A percentile compares a stretch with the other conserved stretches of the same genome.
Conservation (phyloP, 106 monocot genomes). For the Xerophyta viscosa region DNA sequence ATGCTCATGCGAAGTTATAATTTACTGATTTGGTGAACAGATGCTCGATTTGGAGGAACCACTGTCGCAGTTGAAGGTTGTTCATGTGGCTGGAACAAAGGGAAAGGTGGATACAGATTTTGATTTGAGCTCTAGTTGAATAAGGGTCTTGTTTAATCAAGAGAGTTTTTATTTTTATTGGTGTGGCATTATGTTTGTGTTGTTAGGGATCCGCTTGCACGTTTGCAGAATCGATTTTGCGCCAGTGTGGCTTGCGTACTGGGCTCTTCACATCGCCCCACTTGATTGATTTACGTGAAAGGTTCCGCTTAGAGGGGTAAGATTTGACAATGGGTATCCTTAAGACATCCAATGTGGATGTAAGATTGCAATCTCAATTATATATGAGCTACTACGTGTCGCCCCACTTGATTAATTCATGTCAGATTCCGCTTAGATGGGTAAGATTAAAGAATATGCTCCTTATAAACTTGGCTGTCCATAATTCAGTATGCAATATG, state of each 20-base stretch:
- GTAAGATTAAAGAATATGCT: too few species aligned
- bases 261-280: conserved; percentile 95
- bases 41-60: conserved; percentile 70
- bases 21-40: conserved; percentile 16
- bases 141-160: too few species aligned
- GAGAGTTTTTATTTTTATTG: too few species aligned
- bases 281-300: conserved; percentile 80
- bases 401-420: too few species aligned
- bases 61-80: conserved; percentile 53
- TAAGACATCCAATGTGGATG: not conserved
- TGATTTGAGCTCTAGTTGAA: not conserved
- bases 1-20: too few species aligned
- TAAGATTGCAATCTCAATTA: not conserved
- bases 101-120: conserved; percentile 51
- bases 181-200: too few species aligned
- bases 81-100: conserved; percentile 95
- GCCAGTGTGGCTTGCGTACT: conserved; percentile 75
- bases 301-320: conserved; percentile 83
- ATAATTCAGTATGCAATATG: too few species aligned
- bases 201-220: conserved; percentile 86
- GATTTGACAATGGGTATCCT: not conserved
- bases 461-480: too few species aligned
- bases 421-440: too few species aligned
- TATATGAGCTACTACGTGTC: too few species aligned
- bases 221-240: conserved; percentile 79